Conservation (phyloP, 495 filamentous ascomycete species). For the Haplographium delicatum region DNA sequence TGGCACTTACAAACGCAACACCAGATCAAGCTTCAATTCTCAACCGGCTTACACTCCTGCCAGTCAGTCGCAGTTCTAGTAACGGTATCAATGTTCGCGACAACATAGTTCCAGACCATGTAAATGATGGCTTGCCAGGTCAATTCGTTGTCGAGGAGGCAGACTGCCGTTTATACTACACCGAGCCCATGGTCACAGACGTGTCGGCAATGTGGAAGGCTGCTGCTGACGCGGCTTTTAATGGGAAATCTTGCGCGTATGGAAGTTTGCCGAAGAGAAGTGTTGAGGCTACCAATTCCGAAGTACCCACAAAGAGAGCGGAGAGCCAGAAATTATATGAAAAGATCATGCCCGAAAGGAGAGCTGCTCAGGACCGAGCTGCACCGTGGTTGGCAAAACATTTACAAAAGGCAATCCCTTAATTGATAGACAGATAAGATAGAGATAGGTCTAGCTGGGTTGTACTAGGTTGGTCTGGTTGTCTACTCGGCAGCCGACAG, state of each 20-base stretch:
- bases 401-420: too few relatives aligned
- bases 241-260: slow-evolving; percentile 7
- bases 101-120: slow-evolving; percentile 31
- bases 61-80: slow-evolving; percentile 5
- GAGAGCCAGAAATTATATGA: too few relatives aligned
- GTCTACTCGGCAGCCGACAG: too few relatives aligned
- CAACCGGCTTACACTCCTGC: slow-evolving; percentile 3
- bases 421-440: too few relatives aligned
- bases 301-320: too few relatives aligned
- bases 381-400: too few relatives aligned
- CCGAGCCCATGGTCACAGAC: slow-evolving; percentile 19
- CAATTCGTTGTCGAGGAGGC: slow-evolving; percentile 22
- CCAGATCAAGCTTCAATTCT: slow-evolving; percentile 8
- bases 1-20: background rate
- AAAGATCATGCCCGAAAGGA: too few relatives aligned
- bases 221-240: slow-evolving; percentile 17
- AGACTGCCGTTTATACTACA: slow-evolving; percentile 24
- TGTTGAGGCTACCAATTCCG: too few relatives aligned
- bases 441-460: too few relatives aligned
- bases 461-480: too few relatives aligned
- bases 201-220: slow-evolving; percentile 21
- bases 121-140: slow-evolving; percentile 28
- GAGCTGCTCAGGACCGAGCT: too few relatives aligned
- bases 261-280: slow-evolving; percentile 10
- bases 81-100: slow-evolving; percentile 37